Evolutionary conservation across 1,139 yeast species (phyloP).

Genomic region (Hyphopichia wangnamkhiaoensis): DNA sequence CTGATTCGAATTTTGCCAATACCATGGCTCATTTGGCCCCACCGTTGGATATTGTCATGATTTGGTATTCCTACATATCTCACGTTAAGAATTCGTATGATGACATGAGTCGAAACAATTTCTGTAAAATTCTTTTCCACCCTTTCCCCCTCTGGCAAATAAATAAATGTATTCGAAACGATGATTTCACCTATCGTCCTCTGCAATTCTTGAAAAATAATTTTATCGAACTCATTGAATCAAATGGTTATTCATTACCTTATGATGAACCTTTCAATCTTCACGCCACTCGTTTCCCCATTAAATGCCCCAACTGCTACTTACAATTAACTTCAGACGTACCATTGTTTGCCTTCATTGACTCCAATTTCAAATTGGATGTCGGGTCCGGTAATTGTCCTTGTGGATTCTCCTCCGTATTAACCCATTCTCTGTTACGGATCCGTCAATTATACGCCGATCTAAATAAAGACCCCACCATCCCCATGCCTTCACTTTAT

Average conservation of each 20-base stretch:
- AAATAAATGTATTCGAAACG: slow-evolving; percentile 20
- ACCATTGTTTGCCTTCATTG: slow-evolving; percentile 23
- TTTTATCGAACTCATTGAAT: slow-evolving; percentile 4
- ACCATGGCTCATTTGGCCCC: slow-evolving; percentile 19
- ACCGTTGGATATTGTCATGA: slow-evolving; percentile 39
- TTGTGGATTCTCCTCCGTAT: slow-evolving; percentile 8
- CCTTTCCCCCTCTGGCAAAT: slow-evolving; percentile 29
- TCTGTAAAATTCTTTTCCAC: slow-evolving; percentile 19
- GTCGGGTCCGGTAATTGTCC: slow-evolving; percentile 1
- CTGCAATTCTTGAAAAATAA: slow-evolving; percentile 1
- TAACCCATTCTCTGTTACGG: slow-evolving; percentile 21
- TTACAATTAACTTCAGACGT: slow-evolving; percentile 10
- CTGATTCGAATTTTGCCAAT: neutral
- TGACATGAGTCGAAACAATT: slow-evolving; percentile 24
- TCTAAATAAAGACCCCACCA: slow-evolving; percentile 5
- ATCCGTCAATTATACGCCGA: slow-evolving; percentile 26
- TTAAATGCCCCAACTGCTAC: slow-evolving; percentile 22
- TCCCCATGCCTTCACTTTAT: slow-evolving; percentile 15
- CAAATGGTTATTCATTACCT: slow-evolving; percentile 1
- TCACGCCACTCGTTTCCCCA: slow-evolving; percentile 3
- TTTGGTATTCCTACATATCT: slow-evolving; percentile 35
- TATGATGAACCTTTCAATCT: slow-evolving; percentile 5
- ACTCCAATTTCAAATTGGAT: slow-evolving; percentile 13
- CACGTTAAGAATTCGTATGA: slow-evolving; percentile 26
- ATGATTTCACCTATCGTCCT: slow-evolving; percentile 21